Evolutionary conservation across 768 basidiomycete species (phyloP).

Genomic region (Lentinula lateritia): DNA sequence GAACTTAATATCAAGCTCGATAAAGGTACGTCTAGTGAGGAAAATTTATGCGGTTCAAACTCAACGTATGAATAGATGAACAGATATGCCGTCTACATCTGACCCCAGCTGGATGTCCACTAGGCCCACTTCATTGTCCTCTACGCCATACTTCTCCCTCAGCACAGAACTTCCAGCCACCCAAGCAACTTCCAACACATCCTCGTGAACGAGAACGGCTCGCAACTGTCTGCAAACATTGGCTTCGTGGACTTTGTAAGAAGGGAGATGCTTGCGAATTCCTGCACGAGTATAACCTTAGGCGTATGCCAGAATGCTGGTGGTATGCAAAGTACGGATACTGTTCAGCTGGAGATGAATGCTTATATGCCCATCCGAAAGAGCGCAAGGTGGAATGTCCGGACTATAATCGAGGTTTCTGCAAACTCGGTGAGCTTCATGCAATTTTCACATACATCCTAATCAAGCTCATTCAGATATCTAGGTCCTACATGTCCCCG

Average conservation of each 20-base stretch:
- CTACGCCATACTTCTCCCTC: conserved; percentile 89
- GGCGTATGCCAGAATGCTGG: conserved; percentile 99
- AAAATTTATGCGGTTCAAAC: background rate
- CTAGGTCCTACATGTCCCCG: conserved; percentile 83
- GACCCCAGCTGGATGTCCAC: conserved; percentile 80
- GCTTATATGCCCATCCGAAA: conserved; percentile 93
- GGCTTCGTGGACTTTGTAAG: conserved; percentile 96
- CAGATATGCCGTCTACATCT: conserved; percentile 89
- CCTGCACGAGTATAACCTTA: conserved; percentile 95
- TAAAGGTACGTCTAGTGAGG: conserved; percentile 58
- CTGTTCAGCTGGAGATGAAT: conserved; percentile 95
- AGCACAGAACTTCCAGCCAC: conserved; percentile 82
- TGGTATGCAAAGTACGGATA: conserved; percentile 99
- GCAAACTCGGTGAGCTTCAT: conserved; percentile 69
- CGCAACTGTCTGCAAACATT: conserved; percentile 97
- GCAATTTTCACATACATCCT: conserved; percentile 2
- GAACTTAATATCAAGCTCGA: conserved; percentile 86
- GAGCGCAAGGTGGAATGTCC: conserved; percentile 90
- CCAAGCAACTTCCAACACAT: conserved; percentile 75
- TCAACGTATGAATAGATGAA: conserved; percentile 50
- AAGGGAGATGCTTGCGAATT: conserved; percentile 98
- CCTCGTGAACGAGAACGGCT: conserved; percentile 79
- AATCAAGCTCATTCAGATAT: conserved; percentile 6
- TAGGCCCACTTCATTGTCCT: conserved; percentile 89
- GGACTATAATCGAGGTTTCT: conserved; percentile 94